Percentiles rank a stretch among this genome's conserved stretches.
Conservation (phyloP, 768 basidiomycete species). For the Strobilomyces dryophilus region DNA sequence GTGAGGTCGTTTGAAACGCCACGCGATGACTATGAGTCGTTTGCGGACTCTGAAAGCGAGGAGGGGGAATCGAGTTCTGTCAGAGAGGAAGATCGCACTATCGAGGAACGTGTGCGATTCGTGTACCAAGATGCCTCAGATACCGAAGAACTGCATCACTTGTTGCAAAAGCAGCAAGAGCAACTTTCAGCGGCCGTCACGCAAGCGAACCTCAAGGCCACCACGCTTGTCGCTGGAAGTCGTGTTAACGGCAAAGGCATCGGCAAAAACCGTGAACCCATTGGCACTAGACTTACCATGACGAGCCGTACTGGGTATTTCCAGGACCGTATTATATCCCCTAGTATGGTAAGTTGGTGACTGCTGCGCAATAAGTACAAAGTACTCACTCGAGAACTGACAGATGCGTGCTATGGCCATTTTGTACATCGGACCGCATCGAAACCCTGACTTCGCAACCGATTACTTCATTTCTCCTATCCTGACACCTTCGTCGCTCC, state of each 20-base stretch:
- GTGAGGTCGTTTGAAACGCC: slow-evolving; percentile 20
- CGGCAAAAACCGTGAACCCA: slow-evolving; percentile 48
- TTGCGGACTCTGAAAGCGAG: slow-evolving; percentile 52
- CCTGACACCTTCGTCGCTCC: slow-evolving; percentile 73
- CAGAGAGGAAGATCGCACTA: slow-evolving; percentile 69
- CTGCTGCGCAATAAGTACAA: background rate
- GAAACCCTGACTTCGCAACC: slow-evolving; percentile 88
- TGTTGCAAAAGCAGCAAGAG: slow-evolving; percentile 47
- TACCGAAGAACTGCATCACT: slow-evolving; percentile 10
- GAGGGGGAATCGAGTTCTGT: slow-evolving; percentile 43
- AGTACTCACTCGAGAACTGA: slow-evolving; percentile 10
- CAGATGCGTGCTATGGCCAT: slow-evolving; percentile 99
- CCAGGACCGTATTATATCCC: slow-evolving; percentile 90
- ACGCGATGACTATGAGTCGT: slow-evolving; percentile 44
- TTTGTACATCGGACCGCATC: slow-evolving; percentile 90
- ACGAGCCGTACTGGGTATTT: slow-evolving; percentile 91
- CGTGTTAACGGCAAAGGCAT: slow-evolving; percentile 22
- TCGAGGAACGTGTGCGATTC: slow-evolving; percentile 69
- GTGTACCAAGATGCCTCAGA: slow-evolving; percentile 35
- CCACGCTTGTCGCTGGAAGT: slow-evolving; percentile 32
- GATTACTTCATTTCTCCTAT: slow-evolving; percentile 98
- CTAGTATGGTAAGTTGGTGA: slow-evolving; percentile 78
- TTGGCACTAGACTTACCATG: slow-evolving; percentile 91
- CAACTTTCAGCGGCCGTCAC: slow-evolving; percentile 49
- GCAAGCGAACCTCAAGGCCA: slow-evolving; percentile 46